Percentiles rank a stretch among this genome's conserved stretches.
Conservation (phyloP, 148 eudicot species). For the Silene uniflora region DNA sequence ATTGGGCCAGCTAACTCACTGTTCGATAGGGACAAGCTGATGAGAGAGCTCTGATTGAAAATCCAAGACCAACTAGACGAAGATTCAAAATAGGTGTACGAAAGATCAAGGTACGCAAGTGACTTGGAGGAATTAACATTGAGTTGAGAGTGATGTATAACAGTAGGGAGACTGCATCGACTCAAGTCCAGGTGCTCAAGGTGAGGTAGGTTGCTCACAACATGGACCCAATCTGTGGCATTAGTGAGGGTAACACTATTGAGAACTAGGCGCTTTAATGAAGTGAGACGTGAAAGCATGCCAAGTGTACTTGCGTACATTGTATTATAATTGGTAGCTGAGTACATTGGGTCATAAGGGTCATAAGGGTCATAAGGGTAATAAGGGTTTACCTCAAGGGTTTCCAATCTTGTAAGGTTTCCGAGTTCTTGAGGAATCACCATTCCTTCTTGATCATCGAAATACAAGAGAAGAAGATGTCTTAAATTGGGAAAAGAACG, state of each 20-base stretch:
- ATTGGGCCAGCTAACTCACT: no score
- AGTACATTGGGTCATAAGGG: no score
- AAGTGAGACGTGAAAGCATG: slow-evolving; percentile 20
- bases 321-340: no score
- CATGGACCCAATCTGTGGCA: slow-evolving; percentile 18
- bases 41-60: slow-evolving; percentile 17
- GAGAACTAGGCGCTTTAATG: slow-evolving; percentile 16
- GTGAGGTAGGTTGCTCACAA: slow-evolving; percentile 25
- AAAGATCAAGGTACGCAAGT: no score
- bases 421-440: slow-evolving; percentile 18
- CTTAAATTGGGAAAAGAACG: slow-evolving; percentile 19
- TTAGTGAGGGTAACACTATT: neutral
- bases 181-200: slow-evolving; percentile 22
- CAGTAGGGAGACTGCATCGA: neutral
- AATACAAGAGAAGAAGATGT: slow-evolving; percentile 4
- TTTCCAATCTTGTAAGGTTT: slow-evolving; percentile 24
- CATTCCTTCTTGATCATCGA: no score
- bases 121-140: slow-evolving; percentile 17
- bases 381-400: slow-evolving; percentile 1
- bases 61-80: slow-evolving; percentile 22
- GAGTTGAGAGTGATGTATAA: neutral
- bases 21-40: no score
- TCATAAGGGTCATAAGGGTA: no score
- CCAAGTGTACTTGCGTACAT: slow-evolving; percentile 3
- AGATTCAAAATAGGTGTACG: no score